phyloP scores from a whole-genome alignment of 352 stramenopile species.

The Phytopythium vexans region DNA sequence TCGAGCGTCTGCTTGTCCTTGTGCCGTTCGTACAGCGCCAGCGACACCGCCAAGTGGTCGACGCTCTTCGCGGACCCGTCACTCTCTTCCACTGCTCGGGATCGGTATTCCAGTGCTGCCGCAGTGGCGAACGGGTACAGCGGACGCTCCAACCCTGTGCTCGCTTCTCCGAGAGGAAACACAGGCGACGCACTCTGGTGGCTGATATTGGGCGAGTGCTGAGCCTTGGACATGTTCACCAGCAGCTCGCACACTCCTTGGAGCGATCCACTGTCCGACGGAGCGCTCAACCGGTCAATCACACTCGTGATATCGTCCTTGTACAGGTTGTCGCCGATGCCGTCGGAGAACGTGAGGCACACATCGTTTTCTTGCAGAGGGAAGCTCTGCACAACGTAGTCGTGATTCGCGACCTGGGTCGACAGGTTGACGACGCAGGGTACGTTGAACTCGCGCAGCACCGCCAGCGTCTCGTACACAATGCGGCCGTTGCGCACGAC shows the following conservation, averaged over 20 bases:
- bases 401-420: conserved; percentile 35
- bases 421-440: conserved; percentile 70
- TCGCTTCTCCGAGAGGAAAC: neutral
- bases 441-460: conserved; percentile 78
- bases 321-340: conserved; percentile 78
- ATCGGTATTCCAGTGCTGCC: conserved; percentile 56
- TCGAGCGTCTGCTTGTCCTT: conserved; percentile 49
- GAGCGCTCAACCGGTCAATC: conserved; percentile 17
- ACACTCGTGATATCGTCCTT: conserved; percentile 58
- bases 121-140: conserved; percentile 70
- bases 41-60: conserved; percentile 46
- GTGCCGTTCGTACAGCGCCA: conserved; percentile 47
- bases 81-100: conserved; percentile 38
- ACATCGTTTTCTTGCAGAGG: conserved; percentile 45
- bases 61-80: conserved; percentile 17
- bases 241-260: conserved; percentile 54
- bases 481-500: conserved; percentile 46
- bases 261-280: conserved; percentile 11
- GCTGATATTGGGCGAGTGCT: conserved; percentile 6
- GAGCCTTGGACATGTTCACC: conserved; percentile 39
- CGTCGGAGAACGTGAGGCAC: conserved; percentile 75
- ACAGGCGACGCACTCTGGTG: conserved; percentile 3
- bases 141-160: neutral
- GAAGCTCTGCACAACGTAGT: conserved; percentile 76
- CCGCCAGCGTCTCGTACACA: conserved; percentile 64